Evolutionary conservation across 2,329 filamentous ascomycete genomes (phyloP).

Genomic region (Epichloe gansuensis): DNA sequence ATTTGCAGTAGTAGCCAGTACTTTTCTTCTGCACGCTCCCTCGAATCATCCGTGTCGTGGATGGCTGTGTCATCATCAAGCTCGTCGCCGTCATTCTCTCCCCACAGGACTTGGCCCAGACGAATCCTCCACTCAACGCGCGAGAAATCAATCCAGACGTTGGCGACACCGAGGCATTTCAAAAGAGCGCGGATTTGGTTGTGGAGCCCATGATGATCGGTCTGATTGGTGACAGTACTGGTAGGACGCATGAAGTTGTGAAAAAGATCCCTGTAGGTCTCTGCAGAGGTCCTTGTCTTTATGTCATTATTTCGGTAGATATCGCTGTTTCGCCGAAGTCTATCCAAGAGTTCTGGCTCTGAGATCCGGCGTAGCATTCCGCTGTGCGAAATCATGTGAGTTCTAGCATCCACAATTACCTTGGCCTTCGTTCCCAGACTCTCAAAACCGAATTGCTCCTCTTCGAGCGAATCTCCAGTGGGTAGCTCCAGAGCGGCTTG

Average conservation of each 20-base stretch:
- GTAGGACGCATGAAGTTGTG: slow-evolving; percentile 46
- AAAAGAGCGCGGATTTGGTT: slow-evolving; percentile 60
- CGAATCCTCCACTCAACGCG: slow-evolving; percentile 64
- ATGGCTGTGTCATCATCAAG: slow-evolving; percentile 41
- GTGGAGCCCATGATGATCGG: slow-evolving; percentile 49
- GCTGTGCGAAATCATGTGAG: slow-evolving; percentile 40
- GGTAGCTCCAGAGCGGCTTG: slow-evolving; percentile 54
- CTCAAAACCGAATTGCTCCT: slow-evolving; percentile 49
- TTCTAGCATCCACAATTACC: slow-evolving; percentile 44
- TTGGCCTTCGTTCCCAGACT: slow-evolving; percentile 41
- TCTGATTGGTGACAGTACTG: slow-evolving; percentile 41
- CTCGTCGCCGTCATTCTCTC: slow-evolving; percentile 36
- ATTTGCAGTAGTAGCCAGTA: slow-evolving; percentile 59
- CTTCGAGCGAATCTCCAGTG: slow-evolving; percentile 51
- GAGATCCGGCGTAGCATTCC: slow-evolving; percentile 44
- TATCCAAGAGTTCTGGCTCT: slow-evolving; percentile 45
- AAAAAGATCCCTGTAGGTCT: slow-evolving; percentile 53
- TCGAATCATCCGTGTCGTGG: slow-evolving; percentile 33
- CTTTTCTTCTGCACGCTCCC: slow-evolving; percentile 47
- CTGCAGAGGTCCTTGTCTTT: slow-evolving; percentile 37
- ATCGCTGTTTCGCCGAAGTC: slow-evolving; percentile 43
- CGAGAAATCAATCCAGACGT: slow-evolving; percentile 65
- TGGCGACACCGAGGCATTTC: slow-evolving; percentile 49
- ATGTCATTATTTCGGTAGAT: slow-evolving; percentile 42
- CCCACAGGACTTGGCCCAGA: slow-evolving; percentile 62